Evolutionary conservation across 1,139 yeast species (phyloP).

Genomic region (Barnettozyma hawaiiensis): DNA sequence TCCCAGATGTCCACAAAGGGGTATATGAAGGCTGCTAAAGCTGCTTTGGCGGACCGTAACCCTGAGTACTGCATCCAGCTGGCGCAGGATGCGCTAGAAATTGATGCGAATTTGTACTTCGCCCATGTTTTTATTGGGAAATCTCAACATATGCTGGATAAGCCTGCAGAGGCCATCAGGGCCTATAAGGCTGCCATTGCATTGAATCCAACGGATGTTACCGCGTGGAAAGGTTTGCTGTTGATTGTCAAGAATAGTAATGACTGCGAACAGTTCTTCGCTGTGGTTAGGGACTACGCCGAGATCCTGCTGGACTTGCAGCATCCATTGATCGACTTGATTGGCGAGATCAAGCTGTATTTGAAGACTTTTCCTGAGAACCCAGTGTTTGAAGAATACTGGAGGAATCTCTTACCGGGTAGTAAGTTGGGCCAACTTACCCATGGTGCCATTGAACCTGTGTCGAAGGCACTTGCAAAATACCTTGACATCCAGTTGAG

Average conservation of each 20-base stretch:
- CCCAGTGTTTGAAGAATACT: conserved; percentile 41
- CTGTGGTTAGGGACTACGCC: conserved; percentile 37
- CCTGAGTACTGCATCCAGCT: conserved; percentile 52
- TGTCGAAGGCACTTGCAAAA: conserved; percentile 43
- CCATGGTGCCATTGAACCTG: conserved; percentile 46
- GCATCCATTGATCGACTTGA: conserved; percentile 42
- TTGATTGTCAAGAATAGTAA: conserved; percentile 33
- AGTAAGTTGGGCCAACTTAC: conserved; percentile 51
- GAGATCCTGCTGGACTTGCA: conserved; percentile 34
- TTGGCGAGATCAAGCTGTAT: conserved; percentile 43
- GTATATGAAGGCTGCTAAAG: conserved; percentile 53
- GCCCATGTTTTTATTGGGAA: conserved; percentile 53
- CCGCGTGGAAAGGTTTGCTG: conserved; percentile 82
- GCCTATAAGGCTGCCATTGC: conserved; percentile 53
- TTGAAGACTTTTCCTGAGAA: conserved; percentile 33
- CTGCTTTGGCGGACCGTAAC: conserved; percentile 51
- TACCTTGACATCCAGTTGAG: conserved; percentile 44
- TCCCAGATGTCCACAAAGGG: conserved; percentile 38
- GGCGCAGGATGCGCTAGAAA: conserved; percentile 45
- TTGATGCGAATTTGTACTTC: conserved; percentile 54
- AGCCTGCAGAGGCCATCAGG: conserved; percentile 39
- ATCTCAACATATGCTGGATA: conserved; percentile 28
- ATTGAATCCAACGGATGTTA: conserved; percentile 47
- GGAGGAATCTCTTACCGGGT: conserved; percentile 58
- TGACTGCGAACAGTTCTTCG: conserved; percentile 44